Conservation (phyloP, 2,329 filamentous ascomycete genomes). For the Boeremia lycopersici region DNA sequence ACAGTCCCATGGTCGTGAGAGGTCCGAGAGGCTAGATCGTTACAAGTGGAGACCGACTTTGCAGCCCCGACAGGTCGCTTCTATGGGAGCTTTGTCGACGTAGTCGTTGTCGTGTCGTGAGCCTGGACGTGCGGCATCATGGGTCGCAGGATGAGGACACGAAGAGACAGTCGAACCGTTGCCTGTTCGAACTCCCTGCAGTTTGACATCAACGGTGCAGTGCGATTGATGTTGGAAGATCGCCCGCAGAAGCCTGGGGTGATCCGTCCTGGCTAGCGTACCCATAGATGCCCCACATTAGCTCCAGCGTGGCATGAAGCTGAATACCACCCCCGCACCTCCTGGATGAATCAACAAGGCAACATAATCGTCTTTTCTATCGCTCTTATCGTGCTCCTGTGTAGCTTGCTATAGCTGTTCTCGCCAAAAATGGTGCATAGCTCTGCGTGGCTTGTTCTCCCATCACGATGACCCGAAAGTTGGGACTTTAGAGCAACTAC, state of each 20-base stretch:
- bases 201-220: too few species aligned
- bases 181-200: too few species aligned
- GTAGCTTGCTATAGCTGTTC: not conserved
- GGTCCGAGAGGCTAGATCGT: too few species aligned
- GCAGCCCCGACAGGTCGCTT: too few species aligned
- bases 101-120: too few species aligned
- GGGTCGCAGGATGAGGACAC: too few species aligned
- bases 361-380: not conserved
- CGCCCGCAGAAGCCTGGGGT: not conserved
- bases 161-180: too few species aligned
- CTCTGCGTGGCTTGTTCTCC: slow-evolving; percentile 22
- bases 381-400: not conserved
- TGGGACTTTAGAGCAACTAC: slow-evolving; percentile 25
- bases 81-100: too few species aligned
- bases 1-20: too few species aligned
- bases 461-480: slow-evolving; percentile 23
- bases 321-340: not conserved
- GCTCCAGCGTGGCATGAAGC: not conserved
- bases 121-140: too few species aligned
- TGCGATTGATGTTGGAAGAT: not conserved
- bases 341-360: not conserved
- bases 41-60: too few species aligned
- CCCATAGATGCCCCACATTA: not conserved
- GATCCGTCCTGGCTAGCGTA: not conserved
- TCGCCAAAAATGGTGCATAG: slow-evolving; percentile 5